Conservation (phyloP, 768 basidiomycete species). For the Paxillus ammoniavirescens region DNA sequence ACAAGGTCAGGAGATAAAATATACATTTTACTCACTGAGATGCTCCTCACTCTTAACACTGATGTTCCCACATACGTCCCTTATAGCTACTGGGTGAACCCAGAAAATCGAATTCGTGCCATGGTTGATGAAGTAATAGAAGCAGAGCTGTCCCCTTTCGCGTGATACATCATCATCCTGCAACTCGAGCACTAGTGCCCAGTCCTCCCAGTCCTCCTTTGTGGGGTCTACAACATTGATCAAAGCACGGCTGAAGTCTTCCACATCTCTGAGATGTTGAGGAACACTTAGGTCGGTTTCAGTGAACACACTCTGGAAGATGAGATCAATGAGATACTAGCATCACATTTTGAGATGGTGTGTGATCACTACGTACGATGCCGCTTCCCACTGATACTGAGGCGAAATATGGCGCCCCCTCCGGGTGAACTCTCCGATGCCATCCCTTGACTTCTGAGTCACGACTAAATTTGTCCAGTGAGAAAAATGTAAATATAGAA, state of each 20-base stretch:
- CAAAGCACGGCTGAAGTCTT: background rate
- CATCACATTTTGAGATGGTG: background rate
- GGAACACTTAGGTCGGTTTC: background rate
- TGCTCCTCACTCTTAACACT: constrained; percentile 28
- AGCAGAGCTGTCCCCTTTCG: background rate
- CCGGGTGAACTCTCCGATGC: constrained; percentile 46
- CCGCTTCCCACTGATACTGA: constrained; percentile 17
- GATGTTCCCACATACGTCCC: constrained; percentile 32
- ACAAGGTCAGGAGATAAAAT: too few relatives aligned
- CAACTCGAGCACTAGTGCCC: background rate
- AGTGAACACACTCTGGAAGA: constrained; percentile 42
- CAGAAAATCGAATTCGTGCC: constrained; percentile 41
- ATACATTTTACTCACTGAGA: background rate
- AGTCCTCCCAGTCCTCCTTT: too few relatives aligned
- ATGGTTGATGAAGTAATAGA: constrained; percentile 50
- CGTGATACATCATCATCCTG: background rate
- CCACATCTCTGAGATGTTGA: background rate
- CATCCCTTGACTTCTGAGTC: constrained; percentile 32
- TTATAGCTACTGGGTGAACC: constrained; percentile 36
- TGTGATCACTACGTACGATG: constrained; percentile 31
- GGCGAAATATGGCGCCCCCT: constrained; percentile 55
- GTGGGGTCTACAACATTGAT: background rate
- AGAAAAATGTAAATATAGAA: background rate
- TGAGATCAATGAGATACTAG: background rate
- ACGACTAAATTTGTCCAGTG: background rate